phyloP scores from a whole-genome alignment of 352 stramenopile species.

The Phytopythium vexans region DNA sequence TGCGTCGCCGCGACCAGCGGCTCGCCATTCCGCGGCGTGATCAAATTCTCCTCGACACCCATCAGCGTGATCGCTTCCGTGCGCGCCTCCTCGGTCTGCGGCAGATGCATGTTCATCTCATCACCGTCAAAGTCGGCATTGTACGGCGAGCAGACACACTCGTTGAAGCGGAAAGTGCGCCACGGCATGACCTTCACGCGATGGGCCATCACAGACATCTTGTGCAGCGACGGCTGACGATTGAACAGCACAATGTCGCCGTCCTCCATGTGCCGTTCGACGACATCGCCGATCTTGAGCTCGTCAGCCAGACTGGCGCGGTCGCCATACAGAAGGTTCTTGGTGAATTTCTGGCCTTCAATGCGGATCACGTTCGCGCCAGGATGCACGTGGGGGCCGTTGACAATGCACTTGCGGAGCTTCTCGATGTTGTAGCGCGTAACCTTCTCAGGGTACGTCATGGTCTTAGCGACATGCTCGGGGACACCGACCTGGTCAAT shows the following conservation, averaged over 20 bases:
- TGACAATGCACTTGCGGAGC: conserved; percentile 92
- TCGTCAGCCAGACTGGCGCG: conserved; percentile 91
- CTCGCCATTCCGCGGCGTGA: conserved; percentile 97
- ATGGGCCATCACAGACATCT: conserved; percentile 99
- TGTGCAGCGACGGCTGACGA: conserved; percentile 99
- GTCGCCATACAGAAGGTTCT: conserved; percentile 94
- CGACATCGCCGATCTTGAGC: conserved; percentile 96
- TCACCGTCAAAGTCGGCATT: conserved; percentile 99
- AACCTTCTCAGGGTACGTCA: conserved; percentile 98
- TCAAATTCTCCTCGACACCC: conserved; percentile 97
- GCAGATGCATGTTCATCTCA: conserved; percentile 99
- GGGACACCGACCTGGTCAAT: conserved; percentile 96
- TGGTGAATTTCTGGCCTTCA: conserved; percentile 84
- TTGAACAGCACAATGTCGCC: conserved; percentile 99
- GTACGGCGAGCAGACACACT: conserved; percentile 99
- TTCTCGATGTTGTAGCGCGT: conserved; percentile 98
- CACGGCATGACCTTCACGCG: conserved; percentile 94
- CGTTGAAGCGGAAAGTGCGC: conserved; percentile 99
- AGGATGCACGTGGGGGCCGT: conserved; percentile 95
- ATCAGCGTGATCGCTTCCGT: conserved; percentile 97
- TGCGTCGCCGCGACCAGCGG: conserved; percentile 97
- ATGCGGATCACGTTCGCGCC: conserved; percentile 94
- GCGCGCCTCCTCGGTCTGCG: conserved; percentile 98
- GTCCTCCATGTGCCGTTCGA: conserved; percentile 99
- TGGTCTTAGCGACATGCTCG: conserved; percentile 94